Evolutionary conservation across 139 green algal genomes (phyloP).

Genomic region (Tetratostichococcus sp.): DNA sequence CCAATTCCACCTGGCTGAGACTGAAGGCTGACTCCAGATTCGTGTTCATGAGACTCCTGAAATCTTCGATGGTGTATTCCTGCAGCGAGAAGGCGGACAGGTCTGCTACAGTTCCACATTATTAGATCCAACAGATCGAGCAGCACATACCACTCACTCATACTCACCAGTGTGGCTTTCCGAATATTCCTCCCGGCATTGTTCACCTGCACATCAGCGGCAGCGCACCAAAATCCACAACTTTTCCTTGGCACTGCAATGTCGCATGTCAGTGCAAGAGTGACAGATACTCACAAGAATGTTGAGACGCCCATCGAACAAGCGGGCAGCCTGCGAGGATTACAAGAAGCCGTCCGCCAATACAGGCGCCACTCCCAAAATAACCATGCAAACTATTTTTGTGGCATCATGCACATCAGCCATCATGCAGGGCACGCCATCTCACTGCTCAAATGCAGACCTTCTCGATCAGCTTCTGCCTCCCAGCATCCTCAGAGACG

Average conservation of each 20-base stretch:
- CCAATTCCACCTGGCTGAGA: constrained; percentile 50
- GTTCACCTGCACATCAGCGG: constrained; percentile 28
- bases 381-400: too few species aligned
- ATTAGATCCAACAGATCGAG: not conserved
- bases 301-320: not conserved
- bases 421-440: not conserved
- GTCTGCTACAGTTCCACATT: not conserved
- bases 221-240: not conserved
- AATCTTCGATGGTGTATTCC: constrained; percentile 69
- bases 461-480: constrained; percentile 23
- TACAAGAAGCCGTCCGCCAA: not conserved
- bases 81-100: not conserved
- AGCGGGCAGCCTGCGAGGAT: not conserved
- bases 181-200: constrained; percentile 80
- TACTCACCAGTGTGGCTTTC: constrained; percentile 33
- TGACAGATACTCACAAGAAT: not conserved
- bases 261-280: not conserved
- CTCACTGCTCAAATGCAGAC: not conserved
- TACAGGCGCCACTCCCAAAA: too few species aligned
- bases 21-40: constrained; percentile 80
- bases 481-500: constrained; percentile 11
- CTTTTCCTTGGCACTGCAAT: not conserved
- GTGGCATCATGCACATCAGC: too few species aligned
- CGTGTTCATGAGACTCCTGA: constrained; percentile 51
- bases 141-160: not conserved